Evolutionary conservation across 2,329 filamentous ascomycete genomes (phyloP).

Genomic region (Gaeumannomyces sp.): DNA sequence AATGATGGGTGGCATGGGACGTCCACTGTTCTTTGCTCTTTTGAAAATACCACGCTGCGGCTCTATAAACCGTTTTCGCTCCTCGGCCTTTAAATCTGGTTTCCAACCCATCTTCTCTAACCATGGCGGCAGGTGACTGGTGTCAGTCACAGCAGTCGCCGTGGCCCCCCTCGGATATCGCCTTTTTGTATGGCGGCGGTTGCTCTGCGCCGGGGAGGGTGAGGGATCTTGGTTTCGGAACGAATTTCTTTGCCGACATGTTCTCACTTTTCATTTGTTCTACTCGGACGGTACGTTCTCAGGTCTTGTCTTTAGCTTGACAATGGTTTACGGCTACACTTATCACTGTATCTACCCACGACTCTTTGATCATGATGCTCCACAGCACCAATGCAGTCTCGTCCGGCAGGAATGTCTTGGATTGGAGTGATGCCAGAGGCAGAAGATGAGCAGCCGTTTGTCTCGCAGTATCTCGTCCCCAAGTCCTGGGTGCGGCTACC

Average conservation of each 20-base stretch:
- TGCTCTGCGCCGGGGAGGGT: neutral
- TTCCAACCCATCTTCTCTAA: neutral
- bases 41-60: neutral
- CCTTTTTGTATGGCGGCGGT: no score
- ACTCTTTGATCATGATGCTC: neutral
- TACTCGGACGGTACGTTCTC: neutral
- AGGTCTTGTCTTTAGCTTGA: no score
- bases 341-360: neutral
- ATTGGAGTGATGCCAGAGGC: no score
- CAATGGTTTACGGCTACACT: neutral
- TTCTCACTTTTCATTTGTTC: neutral
- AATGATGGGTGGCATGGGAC: conserved; percentile 15
- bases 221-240: neutral
- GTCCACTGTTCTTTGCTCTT: neutral
- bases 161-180: no score
- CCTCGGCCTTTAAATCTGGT: neutral
- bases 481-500: no score
- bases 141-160: neutral
- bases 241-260: neutral
- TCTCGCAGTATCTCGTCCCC: no score
- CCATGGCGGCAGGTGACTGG: neutral
- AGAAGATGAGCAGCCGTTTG: no score
- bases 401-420: no score
- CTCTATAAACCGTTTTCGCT: neutral
- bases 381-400: neutral